Percentiles rank a stretch among this genome's conserved stretches.
phyloP scores from a whole-genome alignment of 768 basidiomycete genomes.

The Lactifluus piperatus region DNA sequence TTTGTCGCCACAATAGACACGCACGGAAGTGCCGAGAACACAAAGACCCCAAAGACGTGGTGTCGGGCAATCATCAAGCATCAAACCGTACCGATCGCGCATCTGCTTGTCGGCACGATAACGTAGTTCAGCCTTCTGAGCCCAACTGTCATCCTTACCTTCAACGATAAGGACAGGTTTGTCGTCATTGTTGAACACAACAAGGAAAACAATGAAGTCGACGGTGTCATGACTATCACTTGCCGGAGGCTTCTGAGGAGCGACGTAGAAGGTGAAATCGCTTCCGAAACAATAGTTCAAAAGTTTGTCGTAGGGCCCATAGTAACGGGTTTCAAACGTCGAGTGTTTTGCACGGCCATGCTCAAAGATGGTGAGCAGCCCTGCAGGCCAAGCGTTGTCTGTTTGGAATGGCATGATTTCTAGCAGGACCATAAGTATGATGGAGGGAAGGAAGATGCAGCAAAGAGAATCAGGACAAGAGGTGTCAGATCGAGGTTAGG shows the following conservation, averaged over 20 bases:
- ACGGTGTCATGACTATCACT: neutral
- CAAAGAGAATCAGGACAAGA: too few species aligned
- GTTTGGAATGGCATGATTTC: neutral
- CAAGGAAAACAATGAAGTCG: neutral
- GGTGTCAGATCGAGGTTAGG: too few species aligned
- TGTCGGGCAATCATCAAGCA: neutral
- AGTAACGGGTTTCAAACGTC: neutral
- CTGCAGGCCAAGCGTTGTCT: neutral
- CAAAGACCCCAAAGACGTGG: neutral
- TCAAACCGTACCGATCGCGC: neutral
- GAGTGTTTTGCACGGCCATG: too few species aligned
- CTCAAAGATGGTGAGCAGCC: neutral
- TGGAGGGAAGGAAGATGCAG: too few species aligned
- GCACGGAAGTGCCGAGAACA: neutral
- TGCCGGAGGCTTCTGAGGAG: neutral
- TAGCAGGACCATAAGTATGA: too few species aligned
- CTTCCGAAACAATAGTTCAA: neutral
- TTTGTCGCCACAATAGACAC: neutral
- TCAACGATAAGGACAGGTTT: neutral
- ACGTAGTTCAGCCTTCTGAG: neutral
- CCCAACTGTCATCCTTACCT: neutral
- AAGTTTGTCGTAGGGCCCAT: neutral
- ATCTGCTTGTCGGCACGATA: neutral
- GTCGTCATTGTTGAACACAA: neutral
- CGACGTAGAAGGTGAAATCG: neutral